Evolutionary conservation across 2,329 filamentous ascomycete species (phyloP), one percentile per base, ranked within the genome.

Genomic region (Venturia aucupariae): DNA sequence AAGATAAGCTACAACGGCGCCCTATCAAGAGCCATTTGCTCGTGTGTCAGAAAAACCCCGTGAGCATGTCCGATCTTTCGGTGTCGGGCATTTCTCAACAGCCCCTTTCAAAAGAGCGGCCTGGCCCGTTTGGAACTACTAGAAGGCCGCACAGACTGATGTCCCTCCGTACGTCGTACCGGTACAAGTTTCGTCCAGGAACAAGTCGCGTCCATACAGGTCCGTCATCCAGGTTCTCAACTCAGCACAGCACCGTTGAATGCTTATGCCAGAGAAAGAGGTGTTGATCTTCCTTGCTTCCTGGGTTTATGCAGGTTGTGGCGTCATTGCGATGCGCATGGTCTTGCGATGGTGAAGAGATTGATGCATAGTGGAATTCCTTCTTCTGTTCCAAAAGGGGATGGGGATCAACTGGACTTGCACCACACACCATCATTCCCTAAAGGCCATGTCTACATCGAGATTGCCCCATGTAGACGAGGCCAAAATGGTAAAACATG

Each of bases 1-100:
- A 57, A 55, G 27, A 57, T 57, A 57, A 57, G 51, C 27, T 35
- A 55, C 51, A 38, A n/a, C n/a, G n/a, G n/a, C n/a, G n/a, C n/a
- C n/a, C n/a, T n/a, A n/a, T n/a, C n/a, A n/a, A n/a, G 51, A 57
- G 27, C 27, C 15, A 32, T 2, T 35, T 35, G 24, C 27, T 35
- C 30, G 44, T 35, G 51, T 57, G 51, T 57, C 51, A 57, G 27
- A 57, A n/a, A 4, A n/a, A 57, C n/a, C 8, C 30, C 19, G 51
- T 57, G 51, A 57, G 17, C 51, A 35, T 19, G 4, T 3, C 51
- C 30, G 3, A 57, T 32, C 3, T 35, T 35, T 30, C 27, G 51
- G 30, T 2, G 11, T 35, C 27, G 51, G 30, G 30, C 30, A 30
- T 35, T 15, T 15, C 8, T 3, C 15, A 57, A 10, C 15, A 35